phyloP scores from a whole-genome alignment of 768 basidiomycete species.

The Hericium alpestre region DNA sequence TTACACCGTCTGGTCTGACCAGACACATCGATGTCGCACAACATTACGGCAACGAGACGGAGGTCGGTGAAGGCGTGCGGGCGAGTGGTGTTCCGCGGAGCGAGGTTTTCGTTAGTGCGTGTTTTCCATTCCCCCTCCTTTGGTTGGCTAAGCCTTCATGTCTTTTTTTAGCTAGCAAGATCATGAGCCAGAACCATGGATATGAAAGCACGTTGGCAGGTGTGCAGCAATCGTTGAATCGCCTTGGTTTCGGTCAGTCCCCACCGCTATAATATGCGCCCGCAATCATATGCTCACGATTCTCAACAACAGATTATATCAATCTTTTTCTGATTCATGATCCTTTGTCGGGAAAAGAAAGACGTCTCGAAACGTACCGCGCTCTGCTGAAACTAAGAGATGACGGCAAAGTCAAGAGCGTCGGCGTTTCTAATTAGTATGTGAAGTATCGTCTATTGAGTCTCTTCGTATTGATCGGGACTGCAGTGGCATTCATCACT shows the following conservation, averaged over 20 bases:
- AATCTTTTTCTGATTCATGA: constrained; percentile 78
- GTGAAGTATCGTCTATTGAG: constrained; percentile 14
- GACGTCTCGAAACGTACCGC: constrained; percentile 58
- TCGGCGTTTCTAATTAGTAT: constrained; percentile 81
- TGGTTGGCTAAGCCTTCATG: neutral
- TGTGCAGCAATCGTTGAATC: constrained; percentile 3
- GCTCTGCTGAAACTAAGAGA: constrained; percentile 51
- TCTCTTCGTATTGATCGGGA: neutral
- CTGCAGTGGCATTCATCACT: constrained; percentile 54
- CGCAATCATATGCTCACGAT: neutral
- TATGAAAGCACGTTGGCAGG: constrained; percentile 2
- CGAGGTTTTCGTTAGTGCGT: constrained; percentile 63
- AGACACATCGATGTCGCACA: constrained; percentile 73
- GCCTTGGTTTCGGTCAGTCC: constrained; percentile 1
- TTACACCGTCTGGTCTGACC: too few relatives aligned
- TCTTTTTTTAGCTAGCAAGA: constrained; percentile 8
- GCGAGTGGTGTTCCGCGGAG: constrained; percentile 45
- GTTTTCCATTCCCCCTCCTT: neutral
- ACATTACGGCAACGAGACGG: constrained; percentile 53
- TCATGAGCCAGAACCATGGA: constrained; percentile 7
- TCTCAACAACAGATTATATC: constrained; percentile 35
- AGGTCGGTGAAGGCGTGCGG: constrained; percentile 48
- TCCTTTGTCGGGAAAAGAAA: constrained; percentile 50
- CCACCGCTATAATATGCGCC: neutral
- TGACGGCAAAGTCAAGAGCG: constrained; percentile 54